These are phyloP conservation scores for Plasmopara muralis DNA, from an alignment of 352 stramenopile genomes.

Conservation along the genomic window DNA sequence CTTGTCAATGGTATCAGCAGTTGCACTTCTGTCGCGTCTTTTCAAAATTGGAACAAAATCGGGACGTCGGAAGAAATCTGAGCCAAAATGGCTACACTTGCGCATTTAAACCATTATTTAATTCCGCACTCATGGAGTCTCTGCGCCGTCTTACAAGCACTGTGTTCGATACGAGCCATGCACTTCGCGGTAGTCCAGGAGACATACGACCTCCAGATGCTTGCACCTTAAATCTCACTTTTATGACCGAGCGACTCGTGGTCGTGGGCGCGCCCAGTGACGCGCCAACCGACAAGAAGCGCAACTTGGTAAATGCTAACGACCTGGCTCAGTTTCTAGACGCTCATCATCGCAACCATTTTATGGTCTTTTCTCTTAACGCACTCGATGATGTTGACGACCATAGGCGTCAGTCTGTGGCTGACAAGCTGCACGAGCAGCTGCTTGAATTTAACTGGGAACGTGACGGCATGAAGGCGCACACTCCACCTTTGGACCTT, in stretches of 20 bases:
- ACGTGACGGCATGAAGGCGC: slow-evolving; percentile 72
- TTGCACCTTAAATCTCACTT: slow-evolving; percentile 56
- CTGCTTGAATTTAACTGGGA: slow-evolving; percentile 83
- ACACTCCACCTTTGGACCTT: slow-evolving; percentile 72
- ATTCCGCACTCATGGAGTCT: slow-evolving; percentile 47
- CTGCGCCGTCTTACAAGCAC: slow-evolving; percentile 69
- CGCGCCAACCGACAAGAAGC: slow-evolving; percentile 59
- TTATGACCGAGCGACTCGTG: slow-evolving; percentile 61
- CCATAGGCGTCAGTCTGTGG: slow-evolving; percentile 17
- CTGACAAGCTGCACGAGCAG: slow-evolving; percentile 62
- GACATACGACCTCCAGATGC: slow-evolving; percentile 23
- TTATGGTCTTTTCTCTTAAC: slow-evolving; percentile 81
- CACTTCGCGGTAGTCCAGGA: slow-evolving; percentile 31
- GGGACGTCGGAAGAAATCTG: slow-evolving; percentile 7
- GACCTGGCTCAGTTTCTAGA: slow-evolving; percentile 65
- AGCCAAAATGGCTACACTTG: slow-evolving; percentile 10
- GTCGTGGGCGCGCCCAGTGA: slow-evolving; percentile 51
- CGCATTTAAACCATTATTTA: slow-evolving; percentile 1
- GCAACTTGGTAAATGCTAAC: slow-evolving; percentile 61
- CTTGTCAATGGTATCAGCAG: neutral
- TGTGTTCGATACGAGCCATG: slow-evolving; percentile 44
- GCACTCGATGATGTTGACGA: slow-evolving; percentile 28
- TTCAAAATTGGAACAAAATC: neutral
- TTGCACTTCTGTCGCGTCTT: neutral
- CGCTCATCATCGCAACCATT: slow-evolving; percentile 43